Evolutionary conservation across 2,329 filamentous ascomycete species (phyloP).

Genomic region (Aspergillus unguis): DNA sequence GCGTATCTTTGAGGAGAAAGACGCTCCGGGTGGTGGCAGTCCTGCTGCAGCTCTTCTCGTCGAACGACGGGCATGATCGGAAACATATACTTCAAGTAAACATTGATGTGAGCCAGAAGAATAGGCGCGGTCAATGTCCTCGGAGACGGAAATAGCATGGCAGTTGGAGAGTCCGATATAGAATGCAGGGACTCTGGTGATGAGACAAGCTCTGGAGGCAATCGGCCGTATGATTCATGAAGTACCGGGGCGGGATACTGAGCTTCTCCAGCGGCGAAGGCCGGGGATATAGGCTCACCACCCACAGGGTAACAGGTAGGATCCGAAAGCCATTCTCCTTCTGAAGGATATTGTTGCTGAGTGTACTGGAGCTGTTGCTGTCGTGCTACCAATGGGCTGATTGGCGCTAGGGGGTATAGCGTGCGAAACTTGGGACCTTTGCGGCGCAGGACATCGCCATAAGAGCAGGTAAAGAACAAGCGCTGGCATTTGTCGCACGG

Average conservation of each 20-base stretch:
- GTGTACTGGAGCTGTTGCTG: slow-evolving; percentile 18
- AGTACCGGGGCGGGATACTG: slow-evolving; percentile 24
- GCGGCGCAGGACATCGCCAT: slow-evolving; percentile 37
- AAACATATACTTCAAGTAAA: slow-evolving; percentile 42
- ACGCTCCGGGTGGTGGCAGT: slow-evolving; percentile 53
- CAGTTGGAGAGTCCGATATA: slow-evolving; percentile 25
- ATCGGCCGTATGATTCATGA: slow-evolving; percentile 26
- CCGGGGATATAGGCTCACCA: slow-evolving; percentile 26
- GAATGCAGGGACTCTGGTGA: slow-evolving; percentile 35
- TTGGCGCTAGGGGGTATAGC: slow-evolving; percentile 36
- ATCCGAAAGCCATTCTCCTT: slow-evolving; percentile 22
- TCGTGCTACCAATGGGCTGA: slow-evolving; percentile 30
- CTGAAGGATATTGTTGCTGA: slow-evolving; percentile 15
- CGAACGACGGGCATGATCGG: slow-evolving; percentile 45
- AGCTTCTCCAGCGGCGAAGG: slow-evolving; percentile 23
- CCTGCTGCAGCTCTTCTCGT: slow-evolving; percentile 32
- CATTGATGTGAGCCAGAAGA: slow-evolving; percentile 39
- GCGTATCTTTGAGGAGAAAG: slow-evolving; percentile 41
- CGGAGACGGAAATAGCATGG: slow-evolving; percentile 15
- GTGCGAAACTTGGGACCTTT: slow-evolving; percentile 41
- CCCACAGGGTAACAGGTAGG: slow-evolving; percentile 19
- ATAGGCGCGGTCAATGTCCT: slow-evolving; percentile 33
- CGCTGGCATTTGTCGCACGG: slow-evolving; percentile 43
- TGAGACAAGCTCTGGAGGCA: slow-evolving; percentile 33
- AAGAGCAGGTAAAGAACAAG: slow-evolving; percentile 39